phyloP scores from a whole-genome alignment of 768 basidiomycete species.

The Rhodotorula diobovata region DNA sequence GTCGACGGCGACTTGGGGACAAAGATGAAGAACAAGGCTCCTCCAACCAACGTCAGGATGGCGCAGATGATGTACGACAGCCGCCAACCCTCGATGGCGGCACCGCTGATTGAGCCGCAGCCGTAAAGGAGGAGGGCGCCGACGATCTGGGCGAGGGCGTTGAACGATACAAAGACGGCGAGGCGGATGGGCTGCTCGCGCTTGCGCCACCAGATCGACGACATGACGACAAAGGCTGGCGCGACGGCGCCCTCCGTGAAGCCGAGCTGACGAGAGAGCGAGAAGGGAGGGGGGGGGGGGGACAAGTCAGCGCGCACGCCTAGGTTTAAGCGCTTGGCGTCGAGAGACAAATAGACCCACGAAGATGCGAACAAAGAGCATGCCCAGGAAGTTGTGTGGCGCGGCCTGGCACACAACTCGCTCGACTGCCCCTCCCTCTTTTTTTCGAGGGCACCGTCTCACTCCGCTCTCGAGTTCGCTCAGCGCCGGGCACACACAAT shows the following conservation, averaged over 20 bases:
- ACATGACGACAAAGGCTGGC: conserved; percentile 41
- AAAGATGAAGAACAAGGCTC: conserved; percentile 33
- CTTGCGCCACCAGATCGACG: conserved; percentile 36
- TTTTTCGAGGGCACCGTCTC: too few species aligned
- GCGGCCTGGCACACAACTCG: too few species aligned
- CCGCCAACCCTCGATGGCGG: conserved; percentile 32
- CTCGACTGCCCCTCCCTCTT: too few species aligned
- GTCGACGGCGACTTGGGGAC: conserved; percentile 28
- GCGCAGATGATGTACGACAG: conserved; percentile 33
- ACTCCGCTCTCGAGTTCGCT: too few species aligned
- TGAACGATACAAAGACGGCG: conserved; percentile 35
- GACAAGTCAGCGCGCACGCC: background rate
- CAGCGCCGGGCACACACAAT: too few species aligned
- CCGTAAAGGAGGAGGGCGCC: conserved; percentile 39
- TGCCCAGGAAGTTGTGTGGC: conserved; percentile 1
- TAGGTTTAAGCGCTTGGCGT: background rate
- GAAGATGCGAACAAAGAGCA: conserved; percentile 3
- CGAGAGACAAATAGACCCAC: background rate
- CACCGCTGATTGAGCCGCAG: conserved; percentile 23
- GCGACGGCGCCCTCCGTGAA: conserved; percentile 47
- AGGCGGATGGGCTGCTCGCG: conserved; percentile 40
- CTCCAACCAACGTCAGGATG: conserved; percentile 30
- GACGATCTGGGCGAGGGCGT: conserved; percentile 36
- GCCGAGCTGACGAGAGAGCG: conserved; percentile 5
- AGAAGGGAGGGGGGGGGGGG: background rate